phyloP scores from a whole-genome alignment of 176 grass and related monocot genomes.

The maize (Zea mays) region Zm-B73-REFERENCE-NAM-5.0 NC_050100.1:91075001-91075500 shows the following conservation, averaged over 20 bases:
- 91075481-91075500: conserved; percentile 56
- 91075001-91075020: neutral
- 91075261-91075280: neutral
- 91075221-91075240: neutral
- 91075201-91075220: neutral
- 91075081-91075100: neutral
- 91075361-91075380: neutral
- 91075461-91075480: conserved; percentile 60
- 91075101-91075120: neutral
- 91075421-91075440: conserved; percentile 34
- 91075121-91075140: neutral
- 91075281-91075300: neutral
- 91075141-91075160: neutral
- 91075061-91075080: neutral
- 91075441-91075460: conserved; percentile 62
- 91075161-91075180: neutral
- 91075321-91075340: neutral
- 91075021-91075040: neutral
- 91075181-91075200: neutral
- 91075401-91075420: too few species aligned
- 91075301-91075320: neutral
- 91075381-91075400: neutral
- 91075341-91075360: neutral
- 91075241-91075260: neutral
- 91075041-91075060: neutral